Evolutionary conservation across 1,284 basidiomycete genomes (phyloP), one percentile per base, ranked within the genome.

Genomic region (Ustilago vetiveriae): DNA sequence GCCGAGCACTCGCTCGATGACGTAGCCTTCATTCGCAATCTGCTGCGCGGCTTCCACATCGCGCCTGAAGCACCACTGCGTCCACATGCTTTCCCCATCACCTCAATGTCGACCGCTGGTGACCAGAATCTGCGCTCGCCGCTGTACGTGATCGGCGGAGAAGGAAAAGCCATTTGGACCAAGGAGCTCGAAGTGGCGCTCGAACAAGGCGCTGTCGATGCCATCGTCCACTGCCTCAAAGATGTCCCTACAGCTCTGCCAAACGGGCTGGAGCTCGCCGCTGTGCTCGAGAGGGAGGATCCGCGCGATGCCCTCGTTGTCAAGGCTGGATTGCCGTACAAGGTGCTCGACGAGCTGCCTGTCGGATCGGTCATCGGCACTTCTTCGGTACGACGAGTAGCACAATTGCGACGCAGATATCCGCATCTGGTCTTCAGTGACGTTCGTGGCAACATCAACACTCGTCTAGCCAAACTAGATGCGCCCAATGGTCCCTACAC

Each of bases 211-310:
- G 84, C 85, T 11, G 91, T 96, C 48, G 96, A 98, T 82, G 89
- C 97, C 85, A 89, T 99, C 74, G 90, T 98, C 19, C 96, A 98
- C 84, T 90, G 88, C 52, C 85, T 93, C 75, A 99, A 99, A 83
- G 96, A 98, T 82, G 88, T 98, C 19, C 95, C 95, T 10, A 98
- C 95, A 3, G 85, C 85, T 3, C 84, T 98, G 24, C 93, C 93
- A 0, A 87, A 88, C 0, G 92, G 92, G 1, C 94, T 92, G 81
- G 87, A 90, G 79, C 87, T 98, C 43, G 92, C 88, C 8, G 93
- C 91, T 6, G 89, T 98, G 60, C 82, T 92, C 63, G 88, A 94
- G 82, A 85, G 96, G 48, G 95, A 94, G 82, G 90, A 96, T 82
- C 92, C 92, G 0, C 87, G 90, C 49, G 96, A 98, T 80, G 90